phyloP scores from a whole-genome alignment of 495 filamentous ascomycete species.

The Aspergillus cristatus region DNA sequence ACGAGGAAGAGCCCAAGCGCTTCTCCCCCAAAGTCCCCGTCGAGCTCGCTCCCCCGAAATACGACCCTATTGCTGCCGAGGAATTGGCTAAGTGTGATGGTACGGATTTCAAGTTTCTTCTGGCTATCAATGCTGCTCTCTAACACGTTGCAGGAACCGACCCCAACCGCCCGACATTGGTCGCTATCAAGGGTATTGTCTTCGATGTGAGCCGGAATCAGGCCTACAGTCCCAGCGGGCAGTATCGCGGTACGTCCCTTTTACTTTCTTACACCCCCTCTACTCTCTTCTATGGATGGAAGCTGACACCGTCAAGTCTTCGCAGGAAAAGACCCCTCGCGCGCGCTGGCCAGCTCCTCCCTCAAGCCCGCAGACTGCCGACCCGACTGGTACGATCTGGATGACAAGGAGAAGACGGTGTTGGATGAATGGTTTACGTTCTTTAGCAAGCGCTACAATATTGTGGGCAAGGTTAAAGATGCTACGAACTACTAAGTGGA shows the following conservation, averaged over 20 bases:
- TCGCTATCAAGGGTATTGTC: conserved; percentile 92
- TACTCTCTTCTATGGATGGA: background rate
- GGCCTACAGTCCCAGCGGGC: conserved; percentile 71
- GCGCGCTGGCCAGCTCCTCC: conserved; percentile 77
- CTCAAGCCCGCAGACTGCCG: conserved; percentile 76
- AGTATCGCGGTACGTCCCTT: conserved; percentile 64
- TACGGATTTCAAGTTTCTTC: conserved; percentile 22
- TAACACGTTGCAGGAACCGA: conserved; percentile 40
- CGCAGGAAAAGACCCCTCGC: conserved; percentile 87
- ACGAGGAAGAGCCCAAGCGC: conserved; percentile 36
- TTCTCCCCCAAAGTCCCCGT: conserved; percentile 84
- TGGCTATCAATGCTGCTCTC: background rate
- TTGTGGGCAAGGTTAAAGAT: conserved; percentile 68
- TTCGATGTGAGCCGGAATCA: conserved; percentile 88
- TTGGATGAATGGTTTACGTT: conserved; percentile 91
- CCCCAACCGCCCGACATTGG: conserved; percentile 63
- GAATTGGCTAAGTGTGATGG: conserved; percentile 76
- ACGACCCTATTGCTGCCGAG: conserved; percentile 69
- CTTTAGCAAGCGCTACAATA: conserved; percentile 92
- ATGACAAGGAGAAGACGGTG: conserved; percentile 76
- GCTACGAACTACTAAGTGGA: conserved; percentile 24
- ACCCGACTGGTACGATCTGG: conserved; percentile 76
- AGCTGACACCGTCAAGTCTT: conserved; percentile 53
- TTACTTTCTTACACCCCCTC: background rate
- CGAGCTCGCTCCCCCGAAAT: conserved; percentile 74